Conservation (phyloP, 2,329 filamentous ascomycete genomes). For the Pseudogymnoascus sp. region DNA sequence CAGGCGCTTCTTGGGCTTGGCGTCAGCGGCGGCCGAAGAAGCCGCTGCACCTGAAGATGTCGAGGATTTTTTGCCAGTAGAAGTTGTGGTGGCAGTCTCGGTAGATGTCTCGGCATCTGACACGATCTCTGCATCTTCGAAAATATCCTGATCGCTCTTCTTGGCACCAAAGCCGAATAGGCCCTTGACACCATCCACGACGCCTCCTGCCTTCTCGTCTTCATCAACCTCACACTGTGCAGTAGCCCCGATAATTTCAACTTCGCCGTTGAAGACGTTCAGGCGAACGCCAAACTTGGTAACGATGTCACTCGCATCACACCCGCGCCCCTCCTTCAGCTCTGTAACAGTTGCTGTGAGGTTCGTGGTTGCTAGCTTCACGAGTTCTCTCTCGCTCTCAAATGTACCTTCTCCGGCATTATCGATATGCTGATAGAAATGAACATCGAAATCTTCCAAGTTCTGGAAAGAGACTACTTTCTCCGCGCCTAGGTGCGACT, state of each 20-base stretch:
- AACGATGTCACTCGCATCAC: constrained; percentile 65
- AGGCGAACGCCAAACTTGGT: constrained; percentile 74
- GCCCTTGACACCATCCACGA: constrained; percentile 93
- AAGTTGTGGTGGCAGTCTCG: constrained; percentile 24
- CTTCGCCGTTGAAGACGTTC: constrained; percentile 64
- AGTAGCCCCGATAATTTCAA: constrained; percentile 65
- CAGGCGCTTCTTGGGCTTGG: constrained; percentile 24
- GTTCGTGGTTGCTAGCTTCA: constrained; percentile 69
- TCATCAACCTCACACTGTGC: constrained; percentile 80
- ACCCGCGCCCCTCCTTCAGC: constrained; percentile 67
- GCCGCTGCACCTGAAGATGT: constrained; percentile 37
- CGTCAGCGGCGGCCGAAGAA: constrained; percentile 22
- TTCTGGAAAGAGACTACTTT: constrained; percentile 84
- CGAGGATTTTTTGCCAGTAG: constrained; percentile 34
- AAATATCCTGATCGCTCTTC: constrained; percentile 69
- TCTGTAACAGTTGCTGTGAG: constrained; percentile 73
- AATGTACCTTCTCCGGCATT: constrained; percentile 32
- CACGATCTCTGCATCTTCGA: constrained; percentile 43
- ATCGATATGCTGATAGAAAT: constrained; percentile 67
- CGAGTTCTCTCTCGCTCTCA: constrained; percentile 49
- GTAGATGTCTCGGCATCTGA: constrained; percentile 32
- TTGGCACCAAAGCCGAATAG: constrained; percentile 90
- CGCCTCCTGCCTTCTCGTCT: constrained; percentile 62
- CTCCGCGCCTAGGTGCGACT: constrained; percentile 64
- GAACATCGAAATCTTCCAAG: constrained; percentile 70